Evolutionary conservation across 257 asterid species (phyloP).

Genomic region (Solanum gandarillasii): DNA sequence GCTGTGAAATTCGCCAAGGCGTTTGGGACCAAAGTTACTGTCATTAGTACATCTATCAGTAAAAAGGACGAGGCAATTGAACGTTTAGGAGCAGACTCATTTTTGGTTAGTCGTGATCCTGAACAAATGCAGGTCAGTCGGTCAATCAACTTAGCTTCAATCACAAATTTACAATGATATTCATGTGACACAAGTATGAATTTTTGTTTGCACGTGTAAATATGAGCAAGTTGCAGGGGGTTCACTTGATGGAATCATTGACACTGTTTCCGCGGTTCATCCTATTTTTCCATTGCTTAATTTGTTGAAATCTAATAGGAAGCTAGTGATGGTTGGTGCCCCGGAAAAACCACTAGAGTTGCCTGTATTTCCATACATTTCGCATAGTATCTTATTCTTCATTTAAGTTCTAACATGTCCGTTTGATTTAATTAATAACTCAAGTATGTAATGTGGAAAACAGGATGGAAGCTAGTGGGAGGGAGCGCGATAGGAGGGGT

Average conservation of each 20-base stretch:
- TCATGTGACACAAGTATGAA: neutral
- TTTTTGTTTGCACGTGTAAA: neutral
- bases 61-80: constrained; percentile 34
- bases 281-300: constrained; percentile 13
- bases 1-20: constrained; percentile 40
- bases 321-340: constrained; percentile 22
- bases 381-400: neutral
- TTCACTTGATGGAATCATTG: constrained; percentile 30
- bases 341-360: constrained; percentile 15
- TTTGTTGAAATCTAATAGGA: constrained; percentile 20
- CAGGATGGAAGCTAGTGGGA: constrained; percentile 12
- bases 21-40: constrained; percentile 34
- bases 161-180: neutral
- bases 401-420: neutral
- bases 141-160: neutral
- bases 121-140: constrained; percentile 23
- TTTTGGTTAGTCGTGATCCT: constrained; percentile 29
- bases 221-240: constrained; percentile 15
- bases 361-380: constrained; percentile 12
- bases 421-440: neutral
- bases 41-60: constrained; percentile 26
- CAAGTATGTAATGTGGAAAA: neutral
- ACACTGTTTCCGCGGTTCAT: constrained; percentile 25
- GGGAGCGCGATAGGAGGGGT: constrained; percentile 19
- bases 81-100: constrained; percentile 31